These are phyloP conservation scores for Paecilomyces formosus DNA, from an alignment of 2,329 filamentous ascomycete genomes.

Conservation along the genomic window DNA sequence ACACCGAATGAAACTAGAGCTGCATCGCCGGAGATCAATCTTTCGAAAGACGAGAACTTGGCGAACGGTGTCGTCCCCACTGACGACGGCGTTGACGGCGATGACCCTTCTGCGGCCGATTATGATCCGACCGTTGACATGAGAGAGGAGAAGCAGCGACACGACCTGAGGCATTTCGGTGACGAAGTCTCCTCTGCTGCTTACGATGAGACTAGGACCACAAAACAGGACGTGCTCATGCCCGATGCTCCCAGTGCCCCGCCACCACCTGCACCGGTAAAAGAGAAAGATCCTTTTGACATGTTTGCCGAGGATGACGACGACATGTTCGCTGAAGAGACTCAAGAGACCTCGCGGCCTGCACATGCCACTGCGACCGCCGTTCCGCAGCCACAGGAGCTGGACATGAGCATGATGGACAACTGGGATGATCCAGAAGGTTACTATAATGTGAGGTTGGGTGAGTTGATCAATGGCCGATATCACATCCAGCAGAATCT, in stretches of 20 bases:
- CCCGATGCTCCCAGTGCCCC: constrained; percentile 30
- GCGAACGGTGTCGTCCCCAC: constrained; percentile 45
- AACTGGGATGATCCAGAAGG: constrained; percentile 92
- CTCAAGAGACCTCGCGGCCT: constrained; percentile 40
- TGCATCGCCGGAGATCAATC: constrained; percentile 53
- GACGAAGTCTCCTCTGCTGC: constrained; percentile 47
- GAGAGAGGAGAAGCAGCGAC: constrained; percentile 70
- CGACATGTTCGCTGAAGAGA: constrained; percentile 87
- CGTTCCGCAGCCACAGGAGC: constrained; percentile 48
- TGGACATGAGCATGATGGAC: constrained; percentile 72
- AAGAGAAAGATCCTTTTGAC: constrained; percentile 49
- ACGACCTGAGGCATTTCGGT: constrained; percentile 57
- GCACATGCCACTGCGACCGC: constrained; percentile 43
- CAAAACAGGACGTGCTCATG: constrained; percentile 45
- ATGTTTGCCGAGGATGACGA: constrained; percentile 60
- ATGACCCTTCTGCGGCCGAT: constrained; percentile 84
- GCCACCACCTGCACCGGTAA: constrained; percentile 30
- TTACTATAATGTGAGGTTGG: constrained; percentile 91
- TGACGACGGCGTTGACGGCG: constrained; percentile 44
- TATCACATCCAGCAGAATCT: constrained; percentile 85
- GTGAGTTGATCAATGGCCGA: constrained; percentile 79
- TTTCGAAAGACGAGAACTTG: constrained; percentile 60
- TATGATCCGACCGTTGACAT: constrained; percentile 87
- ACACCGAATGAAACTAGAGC: constrained; percentile 42
- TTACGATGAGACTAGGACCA: constrained; percentile 53